A percentile compares a stretch with the other conserved stretches of the same genome.
Evolutionary conservation across 306 rosid species (phyloP).

Genomic region (Glycine tomentella): DNA sequence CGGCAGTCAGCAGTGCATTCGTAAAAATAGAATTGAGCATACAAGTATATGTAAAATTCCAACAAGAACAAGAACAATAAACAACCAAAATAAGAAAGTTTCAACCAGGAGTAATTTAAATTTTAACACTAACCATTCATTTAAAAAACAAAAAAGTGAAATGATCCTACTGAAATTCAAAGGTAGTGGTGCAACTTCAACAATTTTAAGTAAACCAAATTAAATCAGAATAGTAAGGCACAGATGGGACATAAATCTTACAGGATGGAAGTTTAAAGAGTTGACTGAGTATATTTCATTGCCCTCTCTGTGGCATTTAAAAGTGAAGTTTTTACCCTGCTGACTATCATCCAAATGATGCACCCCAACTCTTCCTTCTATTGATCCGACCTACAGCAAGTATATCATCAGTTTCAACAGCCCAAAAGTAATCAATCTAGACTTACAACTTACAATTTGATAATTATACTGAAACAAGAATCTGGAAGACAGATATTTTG

Average conservation of each 20-base stretch:
- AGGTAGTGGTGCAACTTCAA: slow-evolving; percentile 25
- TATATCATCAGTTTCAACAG: slow-evolving; percentile 46
- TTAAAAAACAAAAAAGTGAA: neutral
- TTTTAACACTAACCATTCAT: slow-evolving; percentile 1
- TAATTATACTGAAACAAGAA: slow-evolving; percentile 21
- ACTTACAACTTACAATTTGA: slow-evolving; percentile 30
- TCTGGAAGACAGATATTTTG: slow-evolving; percentile 17
- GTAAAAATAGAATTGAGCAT: slow-evolving; percentile 26
- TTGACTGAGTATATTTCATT: slow-evolving; percentile 88
- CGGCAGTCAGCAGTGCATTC: neutral
- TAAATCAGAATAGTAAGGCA: slow-evolving; percentile 32
- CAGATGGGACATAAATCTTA: slow-evolving; percentile 55
- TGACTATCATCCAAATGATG: slow-evolving; percentile 88
- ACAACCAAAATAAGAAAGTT: too few relatives aligned
- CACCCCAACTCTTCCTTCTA: slow-evolving; percentile 98
- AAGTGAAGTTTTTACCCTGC: slow-evolving; percentile 86
- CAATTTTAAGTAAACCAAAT: slow-evolving; percentile 6
- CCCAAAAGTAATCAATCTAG: slow-evolving; percentile 33
- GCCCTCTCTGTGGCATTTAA: slow-evolving; percentile 95
- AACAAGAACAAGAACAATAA: too few relatives aligned
- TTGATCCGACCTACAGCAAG: slow-evolving; percentile 79
- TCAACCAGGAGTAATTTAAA: too few relatives aligned
- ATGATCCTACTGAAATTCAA: slow-evolving; percentile 15
- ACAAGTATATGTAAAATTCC: neutral
- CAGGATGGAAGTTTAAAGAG: slow-evolving; percentile 95